These are phyloP conservation scores for Verbascum thapsus DNA, from an alignment of 257 asterid species.

Conservation along the genomic window DNA sequence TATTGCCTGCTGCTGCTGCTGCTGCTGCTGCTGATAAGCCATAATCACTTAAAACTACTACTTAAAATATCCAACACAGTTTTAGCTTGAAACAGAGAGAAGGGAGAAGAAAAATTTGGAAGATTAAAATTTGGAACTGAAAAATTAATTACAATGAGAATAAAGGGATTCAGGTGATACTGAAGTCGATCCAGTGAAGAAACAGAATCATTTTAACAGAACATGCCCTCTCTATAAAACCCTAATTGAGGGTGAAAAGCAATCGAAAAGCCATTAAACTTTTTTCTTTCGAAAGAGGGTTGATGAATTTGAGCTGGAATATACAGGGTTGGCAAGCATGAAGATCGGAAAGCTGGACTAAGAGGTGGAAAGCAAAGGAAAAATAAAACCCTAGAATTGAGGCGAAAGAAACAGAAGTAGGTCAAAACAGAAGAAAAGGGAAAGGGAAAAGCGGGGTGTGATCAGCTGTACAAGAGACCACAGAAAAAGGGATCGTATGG, in stretches of 20 bases:
- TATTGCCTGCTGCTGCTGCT: conserved; percentile 39
- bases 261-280: no score
- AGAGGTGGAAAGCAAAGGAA: conserved; percentile 42
- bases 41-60: conserved; percentile 31
- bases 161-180: conserved; percentile 42
- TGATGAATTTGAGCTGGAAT: conserved; percentile 30
- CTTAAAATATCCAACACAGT: conserved; percentile 13
- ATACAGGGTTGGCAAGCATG: conserved; percentile 30
- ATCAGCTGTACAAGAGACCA: no score
- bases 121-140: no score
- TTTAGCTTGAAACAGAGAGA: conserved; percentile 25
- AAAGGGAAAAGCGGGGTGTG: no score
- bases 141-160: conserved; percentile 30
- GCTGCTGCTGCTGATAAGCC: conserved; percentile 91
- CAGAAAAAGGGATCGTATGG: no score
- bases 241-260: conserved; percentile 48
- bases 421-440: conserved; percentile 50
- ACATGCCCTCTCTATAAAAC: conserved; percentile 39
- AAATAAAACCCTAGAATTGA: conserved; percentile 30
- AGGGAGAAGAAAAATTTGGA: conserved; percentile 17
- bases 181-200: conserved; percentile 48
- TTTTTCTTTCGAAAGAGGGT: conserved; percentile 8
- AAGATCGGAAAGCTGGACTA: conserved; percentile 54
- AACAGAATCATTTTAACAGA: conserved; percentile 42
- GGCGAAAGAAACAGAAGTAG: conserved; percentile 40